Conservation (phyloP, 768 basidiomycete genomes). For the Panaeolus cyanescens region DNA sequence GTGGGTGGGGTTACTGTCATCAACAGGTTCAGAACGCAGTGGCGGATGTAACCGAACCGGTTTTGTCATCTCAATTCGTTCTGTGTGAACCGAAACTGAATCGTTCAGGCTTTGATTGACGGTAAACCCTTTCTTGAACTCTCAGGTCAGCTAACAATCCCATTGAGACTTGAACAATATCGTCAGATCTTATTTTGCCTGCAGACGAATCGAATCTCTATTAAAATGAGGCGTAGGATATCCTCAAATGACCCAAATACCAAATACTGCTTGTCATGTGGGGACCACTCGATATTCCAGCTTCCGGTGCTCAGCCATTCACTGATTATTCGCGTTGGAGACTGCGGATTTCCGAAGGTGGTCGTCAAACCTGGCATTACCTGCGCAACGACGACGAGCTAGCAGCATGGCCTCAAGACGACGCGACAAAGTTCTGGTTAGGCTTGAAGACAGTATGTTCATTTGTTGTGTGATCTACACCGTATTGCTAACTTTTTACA, state of each 20-base stretch:
- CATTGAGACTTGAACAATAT: no score
- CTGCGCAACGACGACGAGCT: conserved; percentile 62
- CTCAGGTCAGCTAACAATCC: no score
- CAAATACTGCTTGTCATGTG: conserved; percentile 33
- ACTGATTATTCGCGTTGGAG: conserved; percentile 84
- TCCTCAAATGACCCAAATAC: background rate
- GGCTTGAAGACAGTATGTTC: conserved; percentile 70
- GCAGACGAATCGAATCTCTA: background rate
- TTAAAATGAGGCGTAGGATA: background rate
- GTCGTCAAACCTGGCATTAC: conserved; percentile 86
- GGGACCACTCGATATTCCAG: conserved; percentile 51
- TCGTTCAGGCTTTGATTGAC: background rate
- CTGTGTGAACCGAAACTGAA: background rate
- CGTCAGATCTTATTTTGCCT: background rate
- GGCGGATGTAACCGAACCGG: background rate
- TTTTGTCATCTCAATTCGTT: background rate
- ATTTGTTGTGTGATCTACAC: no score
- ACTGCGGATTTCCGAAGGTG: conserved; percentile 72
- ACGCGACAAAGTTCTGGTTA: conserved; percentile 86
- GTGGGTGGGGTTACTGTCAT: background rate
- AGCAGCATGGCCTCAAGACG: conserved; percentile 71
- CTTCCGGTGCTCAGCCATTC: conserved; percentile 53
- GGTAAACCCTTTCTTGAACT: background rate
- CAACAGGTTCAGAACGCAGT: background rate
- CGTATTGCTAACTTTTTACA: background rate